Evolutionary conservation across 208 protist species (phyloP).

Genomic region (Leishmania lainsoni): DNA sequence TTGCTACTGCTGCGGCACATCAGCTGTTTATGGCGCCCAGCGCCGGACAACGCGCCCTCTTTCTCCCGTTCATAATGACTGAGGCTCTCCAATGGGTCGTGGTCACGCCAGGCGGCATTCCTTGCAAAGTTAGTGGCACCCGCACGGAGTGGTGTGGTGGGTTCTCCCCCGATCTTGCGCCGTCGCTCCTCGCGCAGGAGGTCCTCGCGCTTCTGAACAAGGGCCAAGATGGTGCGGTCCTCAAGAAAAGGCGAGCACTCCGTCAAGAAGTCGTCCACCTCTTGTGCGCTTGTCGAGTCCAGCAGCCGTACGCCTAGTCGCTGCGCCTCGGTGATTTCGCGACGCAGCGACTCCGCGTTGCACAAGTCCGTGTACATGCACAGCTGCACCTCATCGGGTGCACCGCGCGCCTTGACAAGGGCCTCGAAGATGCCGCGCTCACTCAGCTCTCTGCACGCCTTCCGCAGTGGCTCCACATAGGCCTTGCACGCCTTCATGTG

Average conservation of each 20-base stretch:
- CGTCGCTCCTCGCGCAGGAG: slow-evolving; percentile 25
- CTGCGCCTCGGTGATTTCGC: slow-evolving; percentile 44
- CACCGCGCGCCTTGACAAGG: slow-evolving; percentile 40
- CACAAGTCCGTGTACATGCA: slow-evolving; percentile 77
- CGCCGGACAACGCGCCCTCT: not conserved
- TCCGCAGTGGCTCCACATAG: slow-evolving; percentile 64
- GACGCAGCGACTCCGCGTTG: slow-evolving; percentile 56
- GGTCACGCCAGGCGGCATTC: not conserved
- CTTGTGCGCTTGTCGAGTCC: slow-evolving; percentile 38
- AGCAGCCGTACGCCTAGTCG: slow-evolving; percentile 40
- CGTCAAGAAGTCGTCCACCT: slow-evolving; percentile 61
- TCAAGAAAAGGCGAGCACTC: slow-evolving; percentile 51
- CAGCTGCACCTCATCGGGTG: slow-evolving; percentile 48
- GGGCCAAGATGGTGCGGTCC: slow-evolving; percentile 51
- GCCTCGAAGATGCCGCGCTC: slow-evolving; percentile 58
- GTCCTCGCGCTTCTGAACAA: slow-evolving; percentile 63
- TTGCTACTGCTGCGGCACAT: not conserved
- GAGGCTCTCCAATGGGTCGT: slow-evolving; percentile 12
- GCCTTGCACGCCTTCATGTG: slow-evolving; percentile 57
- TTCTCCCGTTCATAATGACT: slow-evolving; percentile 13
- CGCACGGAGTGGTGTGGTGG: slow-evolving; percentile 19
- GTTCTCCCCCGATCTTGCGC: not conserved
- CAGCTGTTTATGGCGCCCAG: not conserved
- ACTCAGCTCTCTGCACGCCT: slow-evolving; percentile 53
- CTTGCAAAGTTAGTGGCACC: not conserved